phyloP scores from a whole-genome alignment of 306 rosid genomes.

The Hippophae rhamnoides region DNA sequence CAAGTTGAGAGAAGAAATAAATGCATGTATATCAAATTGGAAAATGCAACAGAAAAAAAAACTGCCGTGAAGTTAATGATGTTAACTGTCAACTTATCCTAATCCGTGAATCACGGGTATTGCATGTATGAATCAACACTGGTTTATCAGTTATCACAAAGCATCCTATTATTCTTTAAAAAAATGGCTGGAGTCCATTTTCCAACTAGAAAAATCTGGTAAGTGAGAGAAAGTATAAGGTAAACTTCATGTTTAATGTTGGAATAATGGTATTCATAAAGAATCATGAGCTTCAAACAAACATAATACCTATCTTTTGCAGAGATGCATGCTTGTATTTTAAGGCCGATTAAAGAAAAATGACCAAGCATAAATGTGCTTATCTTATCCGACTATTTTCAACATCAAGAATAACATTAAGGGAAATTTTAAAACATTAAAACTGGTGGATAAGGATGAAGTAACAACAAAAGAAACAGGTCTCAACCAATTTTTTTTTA shows the following conservation, averaged over 20 bases:
- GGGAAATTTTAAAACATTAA: background rate
- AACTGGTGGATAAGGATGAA: background rate
- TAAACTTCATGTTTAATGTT: constrained; percentile 8
- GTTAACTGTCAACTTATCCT: constrained; percentile 53
- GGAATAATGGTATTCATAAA: constrained; percentile 6
- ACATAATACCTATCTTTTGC: background rate
- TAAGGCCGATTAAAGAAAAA: constrained; percentile 1
- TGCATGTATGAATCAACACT: constrained; percentile 32
- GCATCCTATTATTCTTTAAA: constrained; percentile 13
- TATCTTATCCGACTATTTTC: background rate
- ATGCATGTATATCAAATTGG: constrained; percentile 24
- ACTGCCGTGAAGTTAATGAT: constrained; percentile 44
- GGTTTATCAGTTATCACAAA: constrained; percentile 30
- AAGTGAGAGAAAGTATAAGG: constrained; percentile 3
- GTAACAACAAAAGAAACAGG: background rate
- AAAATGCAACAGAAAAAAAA: constrained; percentile 37
- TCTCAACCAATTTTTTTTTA: background rate
- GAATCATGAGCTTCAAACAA: background rate
- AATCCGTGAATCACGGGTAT: constrained; percentile 85
- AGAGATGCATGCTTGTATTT: background rate
- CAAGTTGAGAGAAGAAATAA: constrained; percentile 19
- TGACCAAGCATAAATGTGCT: background rate
- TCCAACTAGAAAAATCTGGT: constrained; percentile 14
- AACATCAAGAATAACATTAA: background rate
- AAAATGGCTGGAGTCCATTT: constrained; percentile 1